phyloP scores from a whole-genome alignment of 2,329 filamentous ascomycete species.

The Albophoma yamanashiensis region DNA sequence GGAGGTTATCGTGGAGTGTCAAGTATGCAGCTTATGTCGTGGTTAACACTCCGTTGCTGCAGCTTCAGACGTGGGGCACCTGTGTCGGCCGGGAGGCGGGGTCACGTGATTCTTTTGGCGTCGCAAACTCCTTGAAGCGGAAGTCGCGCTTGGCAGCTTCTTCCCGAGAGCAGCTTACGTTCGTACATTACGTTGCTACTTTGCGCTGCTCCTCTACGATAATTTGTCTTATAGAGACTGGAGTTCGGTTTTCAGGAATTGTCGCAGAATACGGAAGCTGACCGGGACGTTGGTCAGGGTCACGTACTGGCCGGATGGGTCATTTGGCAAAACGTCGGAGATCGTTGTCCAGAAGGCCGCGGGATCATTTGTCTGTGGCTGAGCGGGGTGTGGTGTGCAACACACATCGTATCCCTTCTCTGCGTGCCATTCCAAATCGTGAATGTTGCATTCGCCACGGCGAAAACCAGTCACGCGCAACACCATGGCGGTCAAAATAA shows the following conservation, averaged over 20 bases:
- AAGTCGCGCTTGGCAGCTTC: neutral
- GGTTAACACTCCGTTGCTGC: neutral
- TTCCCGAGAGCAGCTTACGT: neutral
- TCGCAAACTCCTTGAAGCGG: accelerated
- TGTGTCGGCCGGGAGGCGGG: neutral
- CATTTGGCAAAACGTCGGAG: neutral
- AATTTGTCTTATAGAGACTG: neutral
- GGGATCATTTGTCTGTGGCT: neutral
- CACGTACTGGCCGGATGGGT: neutral
- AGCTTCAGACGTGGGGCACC: neutral
- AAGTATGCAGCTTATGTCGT: neutral
- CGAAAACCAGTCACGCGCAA: neutral
- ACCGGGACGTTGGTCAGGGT: neutral
- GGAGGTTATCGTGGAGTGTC: neutral
- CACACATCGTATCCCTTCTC: neutral
- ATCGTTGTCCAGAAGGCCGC: neutral
- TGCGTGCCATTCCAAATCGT: neutral
- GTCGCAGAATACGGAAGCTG: neutral
- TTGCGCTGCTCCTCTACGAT: neutral
- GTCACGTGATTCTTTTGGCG: neutral
- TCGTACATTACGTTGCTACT: neutral
- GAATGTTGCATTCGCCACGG: neutral
- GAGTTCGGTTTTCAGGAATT: neutral
- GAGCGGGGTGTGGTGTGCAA: neutral
- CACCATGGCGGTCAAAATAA: neutral